Conservation (phyloP, 768 basidiomycete genomes). For the Pholiota conissans region DNA sequence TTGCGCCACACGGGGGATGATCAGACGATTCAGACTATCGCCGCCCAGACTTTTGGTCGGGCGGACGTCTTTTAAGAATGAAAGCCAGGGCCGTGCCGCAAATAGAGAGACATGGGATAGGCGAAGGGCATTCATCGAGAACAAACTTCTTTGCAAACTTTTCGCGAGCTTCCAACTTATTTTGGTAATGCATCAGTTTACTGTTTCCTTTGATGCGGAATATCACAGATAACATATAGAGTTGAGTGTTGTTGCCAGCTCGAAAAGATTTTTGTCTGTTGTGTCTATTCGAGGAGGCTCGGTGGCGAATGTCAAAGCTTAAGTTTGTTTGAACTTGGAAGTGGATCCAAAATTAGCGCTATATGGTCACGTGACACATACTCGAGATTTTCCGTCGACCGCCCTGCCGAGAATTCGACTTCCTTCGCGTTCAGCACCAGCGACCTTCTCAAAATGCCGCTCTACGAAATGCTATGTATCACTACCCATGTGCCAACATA, state of each 20-base stretch:
- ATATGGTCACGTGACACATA: constrained; percentile 1
- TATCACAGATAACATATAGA: too few relatives aligned
- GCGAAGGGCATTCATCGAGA: constrained; percentile 27
- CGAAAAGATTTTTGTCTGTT: too few relatives aligned
- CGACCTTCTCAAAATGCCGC: constrained; percentile 58
- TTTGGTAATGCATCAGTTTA: neutral
- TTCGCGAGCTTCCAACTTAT: constrained; percentile 1
- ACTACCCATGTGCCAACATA: constrained; percentile 74
- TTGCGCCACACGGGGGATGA: neutral
- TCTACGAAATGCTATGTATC: constrained; percentile 88
- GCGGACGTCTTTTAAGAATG: neutral
- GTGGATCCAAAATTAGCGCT: neutral
- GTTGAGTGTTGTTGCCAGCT: too few relatives aligned
- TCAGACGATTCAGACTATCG: neutral
- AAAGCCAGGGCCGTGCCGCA: constrained; percentile 19
- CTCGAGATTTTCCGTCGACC: constrained; percentile 3
- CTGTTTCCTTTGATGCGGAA: too few relatives aligned
- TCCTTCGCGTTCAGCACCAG: neutral
- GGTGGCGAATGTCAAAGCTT: too few relatives aligned
- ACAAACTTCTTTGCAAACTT: constrained; percentile 5
- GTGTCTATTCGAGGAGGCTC: too few relatives aligned
- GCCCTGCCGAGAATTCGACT: neutral
- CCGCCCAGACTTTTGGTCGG: neutral
- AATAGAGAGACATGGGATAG: constrained; percentile 12
- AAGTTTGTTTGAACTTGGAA: too few relatives aligned